Evolutionary conservation across 306 rosid genomes (phyloP), one percentile per base, ranked within the genome.

Genomic region (Pachyrhizus erosus): DNA sequence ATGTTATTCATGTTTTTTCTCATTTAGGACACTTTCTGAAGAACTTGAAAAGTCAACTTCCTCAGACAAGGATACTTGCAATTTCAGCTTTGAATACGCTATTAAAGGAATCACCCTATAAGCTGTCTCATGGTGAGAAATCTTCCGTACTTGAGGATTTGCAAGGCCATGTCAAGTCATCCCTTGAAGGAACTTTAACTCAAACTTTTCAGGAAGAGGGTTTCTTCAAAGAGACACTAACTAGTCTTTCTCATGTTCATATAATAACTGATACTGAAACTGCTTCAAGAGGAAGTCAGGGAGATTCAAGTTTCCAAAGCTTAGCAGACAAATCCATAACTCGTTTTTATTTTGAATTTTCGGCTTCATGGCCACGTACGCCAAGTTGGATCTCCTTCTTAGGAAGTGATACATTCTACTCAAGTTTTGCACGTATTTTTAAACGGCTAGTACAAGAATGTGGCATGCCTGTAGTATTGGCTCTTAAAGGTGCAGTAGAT

Each of bases 281-380:
- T 29, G 33, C 91, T 87, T 87, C 97, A 33, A 91, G 99, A 75
- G 97, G 98, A 73, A 77, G 82, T 86, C 97, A 87, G 1, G 97
- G 97, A 85, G 92, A 83, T 83, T 89, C 91, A 86, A 87, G 96
- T 84, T 91, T 96, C 79, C 99, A 96, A 89, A 96, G 97, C 90
- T 88, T 92, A 81, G 98, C 98, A 52, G 99, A 96, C 88, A 96
- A 92, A 86, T 92, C 99, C 34, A 93, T 96, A 77, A 96, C 99
- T 76, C 96, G 88, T 40, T 96, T 96, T 86, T 93, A 92, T 86
- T 96, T 96, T 77, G 99, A 96, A 81, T 96, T 96, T 80, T 90
- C 98, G 5, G 88, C 99, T 78, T 92, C 99, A 73, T 96, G 99
- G 99, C 99, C 99, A n/a, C 99, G 99, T 4, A 96, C 99, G 7